Evolutionary conservation across 768 basidiomycete species (phyloP), one percentile per base, ranked within the genome.

Genomic region (Phallus indusiatus): DNA sequence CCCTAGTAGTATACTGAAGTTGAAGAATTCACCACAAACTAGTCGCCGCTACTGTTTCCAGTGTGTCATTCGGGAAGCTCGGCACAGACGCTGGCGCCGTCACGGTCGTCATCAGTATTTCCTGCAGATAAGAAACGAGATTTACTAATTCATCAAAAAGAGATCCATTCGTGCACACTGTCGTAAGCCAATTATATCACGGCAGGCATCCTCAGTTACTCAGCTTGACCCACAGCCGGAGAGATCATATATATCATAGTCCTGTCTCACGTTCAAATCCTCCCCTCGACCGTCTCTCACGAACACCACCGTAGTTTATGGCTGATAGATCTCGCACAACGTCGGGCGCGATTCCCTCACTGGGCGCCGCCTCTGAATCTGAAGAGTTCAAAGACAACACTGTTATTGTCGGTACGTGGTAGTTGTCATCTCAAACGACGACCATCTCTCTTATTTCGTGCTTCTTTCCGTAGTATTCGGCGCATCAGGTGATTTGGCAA

Each of bases 401-500:
- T 18, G 70, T 91, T 76, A 84, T 96, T 75, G 75, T 95, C 67
- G 92, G 92, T 88, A 63, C 66, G 84, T 76, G 24, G 33, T 76
- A 28, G 33, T 63, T 65, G 48, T 49, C 60, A 64, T 65, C 67
- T 64, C 60, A 7, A n/a, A 28, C 34, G 54, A 51, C 56, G 9
- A 24, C 20, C 52, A 1, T 22, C 20, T 36, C 54, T 18, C 33
- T 52, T 52, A 48, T 54, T 66, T 60, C 66, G 63, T 60, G 55
- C 35, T n/a, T 42, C 37, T 52, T 37, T 37, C 54, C 1, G 42
- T 68, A 93, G 94, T 98, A 56, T 83, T 94, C 61, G 95, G 95
- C 59, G 95, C 95, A 2, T 94, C 92, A 58, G 95, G 95, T 46
- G 95, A 99, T 78, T 79, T 99, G 50, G 95, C 95, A 63, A 95